Conservation (phyloP, 2,329 filamentous ascomycete genomes). For the Chaetoscypha palmicola region DNA sequence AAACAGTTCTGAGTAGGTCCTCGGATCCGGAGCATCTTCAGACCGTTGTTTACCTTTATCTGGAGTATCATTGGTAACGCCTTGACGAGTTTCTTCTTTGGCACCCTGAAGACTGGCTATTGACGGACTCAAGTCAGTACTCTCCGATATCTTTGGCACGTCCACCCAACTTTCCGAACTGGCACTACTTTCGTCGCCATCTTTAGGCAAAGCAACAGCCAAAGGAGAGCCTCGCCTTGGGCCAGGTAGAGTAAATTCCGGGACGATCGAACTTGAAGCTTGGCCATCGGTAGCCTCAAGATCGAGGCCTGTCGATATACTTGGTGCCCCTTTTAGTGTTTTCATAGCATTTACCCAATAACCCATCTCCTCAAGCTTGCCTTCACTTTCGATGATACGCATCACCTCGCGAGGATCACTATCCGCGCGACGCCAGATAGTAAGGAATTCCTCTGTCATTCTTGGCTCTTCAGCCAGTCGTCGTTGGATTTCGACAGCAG, state of each 20-base stretch:
- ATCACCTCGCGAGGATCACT: conserved; percentile 54
- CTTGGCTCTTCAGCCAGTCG: conserved; percentile 23
- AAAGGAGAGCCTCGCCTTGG: not conserved
- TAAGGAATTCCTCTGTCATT: conserved; percentile 39
- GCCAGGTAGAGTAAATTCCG: not conserved
- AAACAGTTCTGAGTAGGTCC: not conserved
- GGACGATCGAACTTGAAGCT: too few species aligned
- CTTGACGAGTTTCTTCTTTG: not conserved
- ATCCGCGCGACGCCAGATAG: conserved; percentile 52
- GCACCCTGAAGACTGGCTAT: not conserved
- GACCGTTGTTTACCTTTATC: conserved; percentile 19
- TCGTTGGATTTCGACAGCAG: conserved; percentile 27
- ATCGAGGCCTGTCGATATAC: too few species aligned
- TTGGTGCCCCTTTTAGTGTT: conserved; percentile 24
- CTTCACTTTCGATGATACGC: conserved; percentile 54
- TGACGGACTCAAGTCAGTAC: not conserved
- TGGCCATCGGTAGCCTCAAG: too few species aligned
- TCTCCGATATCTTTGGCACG: conserved; percentile 3
- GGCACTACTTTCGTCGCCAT: conserved; percentile 17
- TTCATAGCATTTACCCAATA: conserved; percentile 52
- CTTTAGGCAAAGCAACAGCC: conserved; percentile 1
- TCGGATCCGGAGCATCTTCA: conserved; percentile 1
- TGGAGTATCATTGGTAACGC: not conserved
- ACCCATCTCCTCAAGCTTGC: conserved; percentile 49
- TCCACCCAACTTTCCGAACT: conserved; percentile 26